Conservation (phyloP, 2,329 filamentous ascomycete species). For the Paraconiothyrium sp. region DNA sequence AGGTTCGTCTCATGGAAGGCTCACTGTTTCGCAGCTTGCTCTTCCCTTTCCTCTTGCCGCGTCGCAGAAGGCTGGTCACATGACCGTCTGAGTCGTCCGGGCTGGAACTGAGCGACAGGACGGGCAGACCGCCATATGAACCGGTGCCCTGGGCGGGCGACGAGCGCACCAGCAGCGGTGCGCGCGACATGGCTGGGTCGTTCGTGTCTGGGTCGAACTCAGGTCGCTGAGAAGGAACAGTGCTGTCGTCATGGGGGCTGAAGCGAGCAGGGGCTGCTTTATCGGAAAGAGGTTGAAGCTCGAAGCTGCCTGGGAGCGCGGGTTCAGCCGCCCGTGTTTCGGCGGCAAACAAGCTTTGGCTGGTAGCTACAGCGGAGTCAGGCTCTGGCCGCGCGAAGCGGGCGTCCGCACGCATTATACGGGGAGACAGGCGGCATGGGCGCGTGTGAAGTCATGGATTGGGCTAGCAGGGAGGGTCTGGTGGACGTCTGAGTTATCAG, state of each 20-base stretch:
- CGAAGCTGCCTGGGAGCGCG: constrained; percentile 39
- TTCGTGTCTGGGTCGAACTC: constrained; percentile 26
- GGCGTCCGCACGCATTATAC: constrained; percentile 26
- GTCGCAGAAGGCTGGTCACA: constrained; percentile 35
- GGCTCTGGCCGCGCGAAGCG: constrained; percentile 17
- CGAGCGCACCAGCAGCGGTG: constrained; percentile 67
- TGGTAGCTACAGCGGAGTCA: constrained; percentile 28
- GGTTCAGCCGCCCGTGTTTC: constrained; percentile 31
- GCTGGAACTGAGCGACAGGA: constrained; percentile 52
- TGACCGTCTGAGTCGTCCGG: constrained; percentile 47
- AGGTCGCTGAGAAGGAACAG: constrained; percentile 24
- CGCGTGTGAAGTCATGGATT: constrained; percentile 20
- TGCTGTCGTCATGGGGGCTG: constrained; percentile 41
- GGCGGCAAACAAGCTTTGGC: constrained; percentile 28
- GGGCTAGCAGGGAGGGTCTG: constrained; percentile 19
- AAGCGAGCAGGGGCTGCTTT: constrained; percentile 39
- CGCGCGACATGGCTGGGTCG: constrained; percentile 56
- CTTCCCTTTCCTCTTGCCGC: constrained; percentile 43
- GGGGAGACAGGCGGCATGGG: constrained; percentile 26
- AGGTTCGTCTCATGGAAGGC: constrained; percentile 24
- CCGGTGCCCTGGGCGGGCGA: constrained; percentile 69
- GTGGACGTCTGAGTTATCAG: constrained; percentile 25
- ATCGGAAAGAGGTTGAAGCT: constrained; percentile 39
- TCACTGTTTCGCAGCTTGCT: constrained; percentile 45
- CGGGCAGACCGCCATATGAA: constrained; percentile 68